Evolutionary conservation across 192 early-diverging fungal genomes (phyloP).

Genomic region (Entomortierella chlamydospora): DNA sequence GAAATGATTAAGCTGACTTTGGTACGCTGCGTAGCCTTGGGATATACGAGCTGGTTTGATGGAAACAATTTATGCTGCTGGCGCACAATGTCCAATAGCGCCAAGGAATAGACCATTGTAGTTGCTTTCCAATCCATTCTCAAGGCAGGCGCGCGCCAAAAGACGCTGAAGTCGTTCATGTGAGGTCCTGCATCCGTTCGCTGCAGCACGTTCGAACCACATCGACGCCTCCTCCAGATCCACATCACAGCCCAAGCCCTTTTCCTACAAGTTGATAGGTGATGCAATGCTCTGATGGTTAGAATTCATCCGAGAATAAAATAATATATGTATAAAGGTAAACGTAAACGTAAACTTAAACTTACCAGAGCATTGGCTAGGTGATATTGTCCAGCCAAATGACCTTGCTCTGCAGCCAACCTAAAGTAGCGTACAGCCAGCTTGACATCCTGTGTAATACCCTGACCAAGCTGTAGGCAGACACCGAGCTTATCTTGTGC

Average conservation of each 20-base stretch:
- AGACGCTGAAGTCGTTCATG: slow-evolving; percentile 62
- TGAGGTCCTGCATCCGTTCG: slow-evolving; percentile 62
- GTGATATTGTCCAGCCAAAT: slow-evolving; percentile 65
- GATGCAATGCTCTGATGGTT: neutral
- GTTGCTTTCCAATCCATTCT: slow-evolving; percentile 57
- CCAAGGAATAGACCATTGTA: slow-evolving; percentile 51
- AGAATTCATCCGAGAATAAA: no score
- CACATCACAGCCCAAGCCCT: slow-evolving; percentile 56
- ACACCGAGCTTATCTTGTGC: slow-evolving; percentile 68
- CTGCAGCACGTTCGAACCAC: slow-evolving; percentile 59
- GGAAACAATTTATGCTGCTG: slow-evolving; percentile 55
- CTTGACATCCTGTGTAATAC: slow-evolving; percentile 57
- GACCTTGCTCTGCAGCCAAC: slow-evolving; percentile 73
- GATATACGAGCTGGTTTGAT: slow-evolving; percentile 7
- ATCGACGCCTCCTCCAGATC: slow-evolving; percentile 51
- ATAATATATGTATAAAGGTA: no score
- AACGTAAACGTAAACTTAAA: slow-evolving; percentile 1
- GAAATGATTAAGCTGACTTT: no score
- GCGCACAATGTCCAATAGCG: slow-evolving; percentile 55
- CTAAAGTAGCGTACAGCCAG: slow-evolving; percentile 69
- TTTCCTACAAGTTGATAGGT: slow-evolving; percentile 24
- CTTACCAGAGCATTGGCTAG: slow-evolving; percentile 58
- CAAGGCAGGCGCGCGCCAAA: slow-evolving; percentile 61
- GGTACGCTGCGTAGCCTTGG: slow-evolving; percentile 5
- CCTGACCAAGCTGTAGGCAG: slow-evolving; percentile 63